These are phyloP conservation scores for Cyanodermella asteris DNA, from an alignment of 2,329 filamentous ascomycete genomes.

Conservation along the genomic window DNA sequence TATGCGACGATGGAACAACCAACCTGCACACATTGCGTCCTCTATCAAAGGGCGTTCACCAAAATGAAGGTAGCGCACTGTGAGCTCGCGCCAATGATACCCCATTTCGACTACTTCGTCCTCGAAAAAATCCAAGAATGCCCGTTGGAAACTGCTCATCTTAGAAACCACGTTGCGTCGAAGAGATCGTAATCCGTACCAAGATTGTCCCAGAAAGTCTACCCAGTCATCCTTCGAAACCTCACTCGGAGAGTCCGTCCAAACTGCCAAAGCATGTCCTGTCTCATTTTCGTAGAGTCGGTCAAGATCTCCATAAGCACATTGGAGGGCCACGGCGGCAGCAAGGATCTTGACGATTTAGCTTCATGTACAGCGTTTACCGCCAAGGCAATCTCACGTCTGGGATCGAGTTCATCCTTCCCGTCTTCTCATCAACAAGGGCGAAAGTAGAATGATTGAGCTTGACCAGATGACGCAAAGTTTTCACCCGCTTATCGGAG, in stretches of 20 bases:
- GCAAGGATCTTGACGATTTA: too few species aligned
- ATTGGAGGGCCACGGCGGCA: too few species aligned
- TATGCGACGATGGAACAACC: too few species aligned
- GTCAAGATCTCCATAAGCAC: too few species aligned
- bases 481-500: constrained; percentile 56
- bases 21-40: too few species aligned
- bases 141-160: constrained; percentile 49
- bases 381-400: too few species aligned
- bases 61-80: constrained; percentile 53
- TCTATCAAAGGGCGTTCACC: constrained; percentile 58
- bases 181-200: constrained; percentile 19
- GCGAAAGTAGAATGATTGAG: constrained; percentile 83
- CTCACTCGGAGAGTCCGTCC: constrained; percentile 68
- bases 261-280: constrained; percentile 66
- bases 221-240: constrained; percentile 69
- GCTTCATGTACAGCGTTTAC: too few species aligned
- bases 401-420: too few species aligned
- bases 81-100: constrained; percentile 67
- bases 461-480: constrained; percentile 73
- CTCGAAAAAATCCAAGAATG: constrained; percentile 88
- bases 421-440: too few species aligned
- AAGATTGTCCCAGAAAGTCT: constrained; percentile 54
- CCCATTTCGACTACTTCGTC: constrained; percentile 56
- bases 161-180: not conserved
- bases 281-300: constrained; percentile 67